Conservation (phyloP, 169 alveolate species). For the Cryptosporidium bovis region DNA sequence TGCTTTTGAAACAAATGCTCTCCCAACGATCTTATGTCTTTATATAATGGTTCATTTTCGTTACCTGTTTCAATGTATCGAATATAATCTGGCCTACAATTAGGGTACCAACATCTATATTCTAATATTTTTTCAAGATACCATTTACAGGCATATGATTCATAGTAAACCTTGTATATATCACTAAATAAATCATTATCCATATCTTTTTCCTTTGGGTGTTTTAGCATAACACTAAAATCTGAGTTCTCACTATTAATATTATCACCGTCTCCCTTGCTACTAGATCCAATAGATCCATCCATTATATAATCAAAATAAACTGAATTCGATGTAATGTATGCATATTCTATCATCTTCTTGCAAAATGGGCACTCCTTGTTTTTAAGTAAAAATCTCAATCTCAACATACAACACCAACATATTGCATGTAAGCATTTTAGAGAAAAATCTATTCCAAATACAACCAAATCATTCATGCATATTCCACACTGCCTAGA, state of each 20-base stretch:
- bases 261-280: background rate
- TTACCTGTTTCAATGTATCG: background rate
- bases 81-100: slow-evolving; percentile 34
- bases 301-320: slow-evolving; percentile 41
- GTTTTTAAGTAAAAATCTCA: slow-evolving; percentile 33
- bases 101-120: slow-evolving; percentile 65
- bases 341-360: slow-evolving; percentile 9
- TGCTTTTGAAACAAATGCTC: slow-evolving; percentile 55
- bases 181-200: slow-evolving; percentile 12
- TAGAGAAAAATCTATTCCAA: slow-evolving; percentile 56
- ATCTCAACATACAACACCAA: slow-evolving; percentile 69
- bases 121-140: slow-evolving; percentile 37
- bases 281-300: slow-evolving; percentile 21
- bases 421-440: slow-evolving; percentile 51
- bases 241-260: background rate
- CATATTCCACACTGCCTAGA: slow-evolving; percentile 50
- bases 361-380: slow-evolving; percentile 74
- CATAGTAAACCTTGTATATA: slow-evolving; percentile 20
- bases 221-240: background rate
- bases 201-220: slow-evolving; percentile 13
- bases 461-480: slow-evolving; percentile 43
- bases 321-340: slow-evolving; percentile 33
- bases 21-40: slow-evolving; percentile 30
- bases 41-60: background rate
- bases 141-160: slow-evolving; percentile 46